phyloP scores from a whole-genome alignment of 495 filamentous ascomycete species.

The Penicillium cinerascens region DNA sequence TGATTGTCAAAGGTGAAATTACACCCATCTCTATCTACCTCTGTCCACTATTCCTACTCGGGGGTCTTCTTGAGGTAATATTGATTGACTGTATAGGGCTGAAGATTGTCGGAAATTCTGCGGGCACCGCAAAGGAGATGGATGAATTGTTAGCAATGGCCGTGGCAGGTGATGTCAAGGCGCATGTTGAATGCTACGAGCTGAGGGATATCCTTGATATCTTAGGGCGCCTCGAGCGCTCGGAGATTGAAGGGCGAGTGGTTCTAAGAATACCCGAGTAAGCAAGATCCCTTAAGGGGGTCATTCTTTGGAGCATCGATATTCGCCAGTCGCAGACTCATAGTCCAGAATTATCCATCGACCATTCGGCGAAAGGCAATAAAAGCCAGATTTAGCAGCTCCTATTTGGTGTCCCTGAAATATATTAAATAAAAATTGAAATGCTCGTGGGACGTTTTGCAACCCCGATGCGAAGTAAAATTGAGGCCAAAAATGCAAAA shows the following conservation, averaged over 20 bases:
- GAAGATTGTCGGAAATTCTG: conserved; percentile 41
- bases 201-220: conserved; percentile 40
- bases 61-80: not conserved
- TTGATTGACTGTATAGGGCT: conserved; percentile 19
- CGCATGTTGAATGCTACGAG: conserved; percentile 39
- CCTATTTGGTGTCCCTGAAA: too few species aligned
- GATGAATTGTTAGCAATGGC: conserved; percentile 40
- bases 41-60: not conserved
- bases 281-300: not conserved
- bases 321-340: not conserved
- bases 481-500: not conserved
- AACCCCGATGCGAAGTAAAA: not conserved
- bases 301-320: not conserved
- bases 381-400: too few species aligned
- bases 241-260: conserved; percentile 40
- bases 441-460: too few species aligned
- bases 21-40: not conserved
- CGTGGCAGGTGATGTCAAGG: conserved; percentile 34
- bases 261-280: conserved; percentile 39
- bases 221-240: conserved; percentile 36
- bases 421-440: too few species aligned
- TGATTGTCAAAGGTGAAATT: conserved; percentile 37
- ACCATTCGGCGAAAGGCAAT: too few species aligned
- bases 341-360: not conserved
- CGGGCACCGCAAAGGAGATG: conserved; percentile 39